Base-by-base conservation (phyloP, 2,329 filamentous ascomycete species). In the Calonectria ilicicola region DNA sequence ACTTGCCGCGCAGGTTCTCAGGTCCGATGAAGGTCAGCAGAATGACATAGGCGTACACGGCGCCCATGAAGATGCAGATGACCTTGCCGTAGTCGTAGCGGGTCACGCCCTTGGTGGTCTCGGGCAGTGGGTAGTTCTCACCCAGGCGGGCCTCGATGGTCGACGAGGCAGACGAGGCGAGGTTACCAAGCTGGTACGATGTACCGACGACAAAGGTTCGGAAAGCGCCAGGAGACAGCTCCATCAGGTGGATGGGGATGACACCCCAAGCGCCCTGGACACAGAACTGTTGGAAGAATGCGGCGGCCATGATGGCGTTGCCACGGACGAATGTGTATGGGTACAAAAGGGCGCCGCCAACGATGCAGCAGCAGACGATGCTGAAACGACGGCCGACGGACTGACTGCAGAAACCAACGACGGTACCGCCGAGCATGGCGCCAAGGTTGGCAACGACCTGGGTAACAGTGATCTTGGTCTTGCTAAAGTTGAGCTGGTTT, bases 31-130 rank as follows among this genome's bases (percentile, higher is more conserved):
- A 82, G 0, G 92, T 92, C 67, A 95, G 80, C 7, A 91, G 1
- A 44, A 92, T 87, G n/a, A 90, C 86, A 72, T 91, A 92, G 29
- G 80, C 88, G 77, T 90, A 98, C 1, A 97, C 95, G 77, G 93
- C 95, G 1, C 89, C 95, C 93, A 98, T 95, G 84, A 98, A 98
- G 80, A 97, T 97, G 80, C 93, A 95, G 75, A 98, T 96, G 12
- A 97, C 95, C 77, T 92, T 92, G 46, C 94, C 95, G 77, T 97
- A 97, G 72, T 94, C 86, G 82, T 93, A 95, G 3, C 93, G 86
- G 58, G 84, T 82, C 38, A 84, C 82, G 0, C 85, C 87, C 1
- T 83, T 81, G 21, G 87, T 82, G 1, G 88, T 89, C 0, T 90
- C 85, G 0, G 91, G 87, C 3, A 97, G 87, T 0, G 94, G 94